Conservation (phyloP, 2,329 filamentous ascomycete genomes). For the Huntiella moniliformis region DNA sequence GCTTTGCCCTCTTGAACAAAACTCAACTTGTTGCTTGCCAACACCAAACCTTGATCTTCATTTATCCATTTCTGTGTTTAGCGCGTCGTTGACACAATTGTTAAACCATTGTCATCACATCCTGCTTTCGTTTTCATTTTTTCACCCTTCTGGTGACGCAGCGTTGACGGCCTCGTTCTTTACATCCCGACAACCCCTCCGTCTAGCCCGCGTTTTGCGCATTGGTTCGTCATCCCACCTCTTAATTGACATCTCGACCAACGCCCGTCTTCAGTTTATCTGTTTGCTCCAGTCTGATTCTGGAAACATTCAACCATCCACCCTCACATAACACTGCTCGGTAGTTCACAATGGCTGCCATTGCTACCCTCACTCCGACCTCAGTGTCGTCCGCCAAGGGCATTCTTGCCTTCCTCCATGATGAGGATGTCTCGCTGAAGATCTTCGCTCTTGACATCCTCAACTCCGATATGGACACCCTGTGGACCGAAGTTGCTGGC, state of each 20-base stretch:
- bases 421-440: constrained; percentile 86
- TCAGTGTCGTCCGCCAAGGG: constrained; percentile 63
- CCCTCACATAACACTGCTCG: neutral
- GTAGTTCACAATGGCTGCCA: constrained; percentile 39
- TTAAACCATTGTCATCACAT: too few relatives aligned
- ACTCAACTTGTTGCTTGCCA: neutral
- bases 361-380: constrained; percentile 71
- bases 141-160: too few relatives aligned
- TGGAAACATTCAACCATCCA: neutral
- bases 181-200: neutral
- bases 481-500: constrained; percentile 94
- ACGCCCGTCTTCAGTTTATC: constrained; percentile 10
- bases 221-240: neutral
- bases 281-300: neutral
- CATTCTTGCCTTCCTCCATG: constrained; percentile 83
- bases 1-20: neutral
- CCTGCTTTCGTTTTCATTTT: too few relatives aligned
- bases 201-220: neutral
- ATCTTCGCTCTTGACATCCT: constrained; percentile 87
- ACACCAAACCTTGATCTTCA: neutral
- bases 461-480: constrained; percentile 87
- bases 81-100: too few relatives aligned
- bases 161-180: too few relatives aligned
- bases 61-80: too few relatives aligned
- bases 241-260: constrained; percentile 13